A percentile compares a stretch with the other conserved stretches of the same genome.
phyloP scores from a whole-genome alignment of 2,329 filamentous ascomycete species.

The Fusarium pininemorale region DNA sequence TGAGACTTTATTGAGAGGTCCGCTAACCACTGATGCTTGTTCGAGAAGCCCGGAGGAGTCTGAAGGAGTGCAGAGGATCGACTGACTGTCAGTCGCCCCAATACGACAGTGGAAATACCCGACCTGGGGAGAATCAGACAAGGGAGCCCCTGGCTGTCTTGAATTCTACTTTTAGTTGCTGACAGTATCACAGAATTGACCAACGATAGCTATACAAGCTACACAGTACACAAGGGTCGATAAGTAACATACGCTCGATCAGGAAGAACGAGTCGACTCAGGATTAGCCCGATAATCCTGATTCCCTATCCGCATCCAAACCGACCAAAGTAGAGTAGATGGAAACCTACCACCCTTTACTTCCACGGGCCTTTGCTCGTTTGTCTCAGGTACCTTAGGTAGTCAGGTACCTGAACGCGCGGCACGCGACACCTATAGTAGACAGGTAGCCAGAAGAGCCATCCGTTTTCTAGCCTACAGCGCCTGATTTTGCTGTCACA shows the following conservation, averaged over 20 bases:
- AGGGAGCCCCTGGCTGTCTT: conserved; percentile 1
- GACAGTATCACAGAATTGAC: neutral
- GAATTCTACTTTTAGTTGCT: neutral
- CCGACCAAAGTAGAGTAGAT: neutral
- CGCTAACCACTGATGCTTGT: neutral
- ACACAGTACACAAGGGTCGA: too few relatives aligned
- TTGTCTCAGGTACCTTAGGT: conserved; percentile 6
- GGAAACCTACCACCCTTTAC: neutral
- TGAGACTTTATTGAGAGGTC: neutral
- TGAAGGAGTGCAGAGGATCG: conserved; percentile 15
- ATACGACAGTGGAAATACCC: conserved; percentile 24
- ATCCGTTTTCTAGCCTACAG: neutral
- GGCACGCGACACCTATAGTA: conserved; percentile 25
- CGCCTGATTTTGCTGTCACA: neutral
- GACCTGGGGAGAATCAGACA: neutral
- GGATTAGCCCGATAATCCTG: neutral
- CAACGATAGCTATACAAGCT: neutral
- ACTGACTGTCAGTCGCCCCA: conserved; percentile 7
- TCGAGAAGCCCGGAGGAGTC: conserved; percentile 4
- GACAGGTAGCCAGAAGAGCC: neutral
- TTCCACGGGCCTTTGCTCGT: neutral
- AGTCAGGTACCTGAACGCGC: conserved; percentile 29
- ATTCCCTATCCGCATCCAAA: neutral
- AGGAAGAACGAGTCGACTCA: neutral
- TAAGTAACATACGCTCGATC: neutral